Evolutionary conservation across 768 basidiomycete genomes (phyloP), one percentile per base, ranked within the genome.

Genomic region (Mycena pura): DNA sequence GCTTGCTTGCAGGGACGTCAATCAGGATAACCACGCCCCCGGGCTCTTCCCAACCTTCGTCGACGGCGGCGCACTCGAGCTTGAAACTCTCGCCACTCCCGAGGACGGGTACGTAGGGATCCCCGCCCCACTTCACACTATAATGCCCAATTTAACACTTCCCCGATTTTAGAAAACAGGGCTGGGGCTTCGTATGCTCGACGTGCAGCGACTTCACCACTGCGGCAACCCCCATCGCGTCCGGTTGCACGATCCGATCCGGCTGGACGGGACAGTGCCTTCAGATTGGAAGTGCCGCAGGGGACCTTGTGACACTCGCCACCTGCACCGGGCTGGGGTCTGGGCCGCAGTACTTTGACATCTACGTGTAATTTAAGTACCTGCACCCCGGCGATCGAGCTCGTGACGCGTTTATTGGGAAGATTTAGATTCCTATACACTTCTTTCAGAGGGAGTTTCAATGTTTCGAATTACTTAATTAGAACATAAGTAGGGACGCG

Each of bases 181-280:
- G 52, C 14, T 63, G 56, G 56, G 57, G 62, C 7, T 58, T 63
- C 29, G 41, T 63, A 22, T 63, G 62, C 51, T 40, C 62, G 1
- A 29, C 38, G 9, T 63, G 62, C 62, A 43, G 38, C 27, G 40
- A 53, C 21, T 34, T 47, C 17, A 36, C 34, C 31, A 53, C 56
- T 0, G 55, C 29, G 49, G 34, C 8, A 25, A 10, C 8, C 45
- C 50, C 52, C 5, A 21, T 59, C 6, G 62, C 44, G 3, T 47
- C 57, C 3, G 17, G 24, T 1, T 63, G 62, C 50, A 48, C 41
- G 7, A 52, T 63, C 21, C 45, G 53, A 15, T 48, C 31, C 8
- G 52, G 57, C 6, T 34, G 15, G 32, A 54, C 57, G 1, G 62
- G 62, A 5, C 45, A 63, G 19, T 63, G 62, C 15, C 57, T 59